Percentiles rank a stretch among this genome's conserved stretches.
Conservation (phyloP, 2,329 filamentous ascomycete species). For the Cryphonectria carpinicola region DNA sequence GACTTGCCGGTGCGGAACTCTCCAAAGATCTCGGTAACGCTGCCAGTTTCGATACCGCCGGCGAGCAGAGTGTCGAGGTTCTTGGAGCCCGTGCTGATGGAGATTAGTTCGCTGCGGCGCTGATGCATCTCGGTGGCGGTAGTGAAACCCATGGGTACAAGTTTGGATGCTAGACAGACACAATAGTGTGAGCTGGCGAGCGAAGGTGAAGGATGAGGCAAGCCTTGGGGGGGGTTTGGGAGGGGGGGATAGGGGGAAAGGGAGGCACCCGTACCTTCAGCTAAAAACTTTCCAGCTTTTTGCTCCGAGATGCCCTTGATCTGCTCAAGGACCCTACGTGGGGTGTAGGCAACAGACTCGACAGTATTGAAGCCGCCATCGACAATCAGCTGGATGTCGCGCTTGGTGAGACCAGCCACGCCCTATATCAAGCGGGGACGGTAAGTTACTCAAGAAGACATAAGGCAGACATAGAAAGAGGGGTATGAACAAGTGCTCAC, state of each 20-base stretch:
- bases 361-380: constrained; percentile 96
- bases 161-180: constrained; percentile 72
- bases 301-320: constrained; percentile 98
- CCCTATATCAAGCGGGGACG: constrained; percentile 65
- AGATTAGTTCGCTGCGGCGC: constrained; percentile 93
- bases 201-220: neutral
- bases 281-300: constrained; percentile 89
- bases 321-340: constrained; percentile 82
- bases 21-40: constrained; percentile 96
- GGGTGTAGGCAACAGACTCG: constrained; percentile 91
- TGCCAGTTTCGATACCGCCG: constrained; percentile 94
- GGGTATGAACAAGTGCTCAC: constrained; percentile 52
- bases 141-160: constrained; percentile 98
- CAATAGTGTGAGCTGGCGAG: constrained; percentile 16
- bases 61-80: constrained; percentile 93
- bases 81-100: constrained; percentile 97
- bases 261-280: constrained; percentile 66
- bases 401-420: constrained; percentile 84
- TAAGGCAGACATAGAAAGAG: neutral
- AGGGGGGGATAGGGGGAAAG: neutral
- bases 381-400: constrained; percentile 90
- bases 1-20: constrained; percentile 98
- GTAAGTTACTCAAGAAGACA: neutral
- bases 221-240: neutral
- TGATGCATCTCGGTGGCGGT: constrained; percentile 99